These are phyloP conservation scores for Podaxis sp. DNA, from an alignment of 768 basidiomycete species.

Conservation along the genomic window DNA sequence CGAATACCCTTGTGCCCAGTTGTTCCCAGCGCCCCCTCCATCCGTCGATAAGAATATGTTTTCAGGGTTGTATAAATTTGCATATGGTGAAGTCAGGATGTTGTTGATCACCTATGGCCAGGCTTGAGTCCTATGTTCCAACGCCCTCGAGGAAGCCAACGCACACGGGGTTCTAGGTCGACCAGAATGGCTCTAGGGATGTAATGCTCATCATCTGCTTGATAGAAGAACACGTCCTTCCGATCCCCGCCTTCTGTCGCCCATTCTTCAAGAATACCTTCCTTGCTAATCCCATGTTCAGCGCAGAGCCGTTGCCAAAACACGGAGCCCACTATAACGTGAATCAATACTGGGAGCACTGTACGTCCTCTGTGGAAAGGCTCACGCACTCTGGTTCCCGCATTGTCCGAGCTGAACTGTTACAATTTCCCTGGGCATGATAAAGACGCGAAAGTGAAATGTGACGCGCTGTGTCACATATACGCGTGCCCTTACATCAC, in stretches of 20 bases:
- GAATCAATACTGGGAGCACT: not conserved
- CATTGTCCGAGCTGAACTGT: constrained; percentile 89
- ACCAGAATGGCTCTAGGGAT: constrained; percentile 96
- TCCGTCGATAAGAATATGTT: constrained; percentile 96
- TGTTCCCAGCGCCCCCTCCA: constrained; percentile 99
- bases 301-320: constrained; percentile 99
- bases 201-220: constrained; percentile 99
- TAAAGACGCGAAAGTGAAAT: constrained; percentile 3
- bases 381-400: constrained; percentile 75
- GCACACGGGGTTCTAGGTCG: constrained; percentile 93
- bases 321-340: constrained; percentile 80
- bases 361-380: not conserved
- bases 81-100: constrained; percentile 85
- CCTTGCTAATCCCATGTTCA: constrained; percentile 95
- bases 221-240: constrained; percentile 99
- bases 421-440: constrained; percentile 83
- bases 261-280: constrained; percentile 96
- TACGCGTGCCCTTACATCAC: not conserved
- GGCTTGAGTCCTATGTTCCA: constrained; percentile 15
- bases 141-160: constrained; percentile 20
- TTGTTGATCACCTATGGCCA: constrained; percentile 85
- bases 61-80: constrained; percentile 93
- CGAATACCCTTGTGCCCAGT: constrained; percentile 95
- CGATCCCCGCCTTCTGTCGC: constrained; percentile 93
- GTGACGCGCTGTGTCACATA: constrained; percentile 6